Evolutionary conservation across 805 yeast species (phyloP).

Genomic region (Saturnispora saitoi): DNA sequence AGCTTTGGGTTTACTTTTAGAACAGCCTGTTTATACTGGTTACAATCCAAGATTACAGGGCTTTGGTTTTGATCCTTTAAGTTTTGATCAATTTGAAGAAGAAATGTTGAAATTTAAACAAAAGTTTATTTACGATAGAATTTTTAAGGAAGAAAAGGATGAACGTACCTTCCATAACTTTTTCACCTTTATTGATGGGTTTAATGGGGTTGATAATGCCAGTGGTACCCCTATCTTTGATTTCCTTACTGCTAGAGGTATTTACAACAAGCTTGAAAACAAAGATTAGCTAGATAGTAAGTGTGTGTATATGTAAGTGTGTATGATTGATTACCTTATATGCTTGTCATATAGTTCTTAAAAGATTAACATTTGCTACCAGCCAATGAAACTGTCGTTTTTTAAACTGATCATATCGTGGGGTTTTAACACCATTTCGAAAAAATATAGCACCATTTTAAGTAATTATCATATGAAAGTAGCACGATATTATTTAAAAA

Average conservation of each 20-base stretch:
- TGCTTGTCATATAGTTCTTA: no score
- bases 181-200: constrained; percentile 82
- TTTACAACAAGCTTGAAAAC: constrained; percentile 18
- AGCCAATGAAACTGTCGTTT: background rate
- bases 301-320: no score
- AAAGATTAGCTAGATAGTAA: background rate
- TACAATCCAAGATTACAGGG: constrained; percentile 64
- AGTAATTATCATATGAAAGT: background rate
- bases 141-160: constrained; percentile 79
- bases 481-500: background rate
- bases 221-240: constrained; percentile 53
- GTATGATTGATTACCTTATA: no score
- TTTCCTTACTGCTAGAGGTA: constrained; percentile 44
- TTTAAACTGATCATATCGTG: background rate
- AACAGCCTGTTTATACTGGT: constrained; percentile 84
- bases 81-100: constrained; percentile 53
- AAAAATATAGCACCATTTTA: constrained; percentile 3
- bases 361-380: no score
- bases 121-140: constrained; percentile 84
- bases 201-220: constrained; percentile 42
- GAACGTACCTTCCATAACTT: constrained; percentile 88
- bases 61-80: constrained; percentile 70
- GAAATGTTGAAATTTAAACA: constrained; percentile 82
- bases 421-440: background rate
- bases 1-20: constrained; percentile 82